Conservation (phyloP, 2,329 filamentous ascomycete genomes). For the Akanthomyces lecanii region DNA sequence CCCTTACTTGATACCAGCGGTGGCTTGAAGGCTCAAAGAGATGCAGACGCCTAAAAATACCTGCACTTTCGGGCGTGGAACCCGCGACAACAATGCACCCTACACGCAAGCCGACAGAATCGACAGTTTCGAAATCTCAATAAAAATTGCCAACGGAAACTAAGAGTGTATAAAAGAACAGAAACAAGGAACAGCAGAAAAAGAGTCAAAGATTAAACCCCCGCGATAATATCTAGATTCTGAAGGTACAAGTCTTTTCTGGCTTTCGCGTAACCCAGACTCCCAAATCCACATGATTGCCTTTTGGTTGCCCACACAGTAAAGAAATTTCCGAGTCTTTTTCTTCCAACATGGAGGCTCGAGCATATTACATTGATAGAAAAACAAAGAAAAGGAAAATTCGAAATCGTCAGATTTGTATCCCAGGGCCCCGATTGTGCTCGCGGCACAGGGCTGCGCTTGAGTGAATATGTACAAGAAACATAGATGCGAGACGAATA, state of each 20-base stretch:
- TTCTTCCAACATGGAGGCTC: background rate
- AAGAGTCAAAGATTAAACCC: background rate
- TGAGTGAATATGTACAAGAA: slow-evolving; percentile 16
- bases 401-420: slow-evolving; percentile 13
- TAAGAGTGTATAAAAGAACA: background rate
- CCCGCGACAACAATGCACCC: background rate
- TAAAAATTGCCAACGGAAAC: too few species aligned
- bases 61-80: background rate
- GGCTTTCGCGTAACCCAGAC: background rate
- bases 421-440: slow-evolving; percentile 7
- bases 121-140: background rate
- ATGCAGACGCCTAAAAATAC: background rate
- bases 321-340: background rate
- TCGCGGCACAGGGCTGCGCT: background rate
- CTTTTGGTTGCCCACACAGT: background rate
- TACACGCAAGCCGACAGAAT: background rate
- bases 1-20: too few species aligned
- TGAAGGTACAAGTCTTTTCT: background rate
- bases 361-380: slow-evolving; percentile 8
- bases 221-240: background rate
- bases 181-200: background rate
- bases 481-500: slow-evolving; percentile 8
- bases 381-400: background rate
- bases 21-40: background rate
- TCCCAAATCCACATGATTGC: background rate